Evolutionary conservation across 352 stramenopile genomes (phyloP), one percentile per base, ranked within the genome.

Genomic region (Phytophthora sojae): DNA sequence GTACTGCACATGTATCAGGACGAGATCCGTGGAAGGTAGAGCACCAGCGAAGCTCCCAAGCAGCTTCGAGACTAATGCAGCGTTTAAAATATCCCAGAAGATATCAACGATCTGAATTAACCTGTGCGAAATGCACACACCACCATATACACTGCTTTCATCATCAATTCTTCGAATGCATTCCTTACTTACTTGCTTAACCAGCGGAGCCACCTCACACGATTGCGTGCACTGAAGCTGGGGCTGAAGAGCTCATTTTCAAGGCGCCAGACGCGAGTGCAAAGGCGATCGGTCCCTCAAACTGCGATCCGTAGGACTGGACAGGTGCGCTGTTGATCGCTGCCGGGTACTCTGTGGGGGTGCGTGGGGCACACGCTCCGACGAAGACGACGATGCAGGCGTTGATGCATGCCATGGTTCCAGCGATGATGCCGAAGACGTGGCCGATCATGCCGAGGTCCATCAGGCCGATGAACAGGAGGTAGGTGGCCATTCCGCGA

Each of bases 381-480:
- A 82, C 69, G 29, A 79, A 44, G 29, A 86, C 37, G 50, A 86
- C 73, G 57, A 88, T 68, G n/a, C 71, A 67, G 6, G 80, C 77
- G 58, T 79, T 88, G 42, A 71, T 60, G 49, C 69, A 82, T n/a
- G 80, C 80, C 7, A 74, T 29, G 0, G 42, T 63, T 26, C 80
- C 80, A 12, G 80, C 76, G 50, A 84, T 52, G 12, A 76, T 54
- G 0, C 76, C 80, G 53, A 86, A 83, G 21, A 79, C 30, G 5
- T 71, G 67, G 23, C 80, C 75, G 6, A 80, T 76, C 77, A 89
- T 83, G 11, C 83, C 83, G 26, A 90, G 69, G 21, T 89, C 81
- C n/a, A 90, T 69, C 57, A 90, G 64, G 8, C 83, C 83, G 47
- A 90, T 76, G 67, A 90, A 88, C 51, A 90, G 60, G 25, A 90